Evolutionary conservation across 2,329 filamentous ascomycete genomes (phyloP), one percentile per base, ranked within the genome.

Genomic region (Albophoma yamanashiensis): DNA sequence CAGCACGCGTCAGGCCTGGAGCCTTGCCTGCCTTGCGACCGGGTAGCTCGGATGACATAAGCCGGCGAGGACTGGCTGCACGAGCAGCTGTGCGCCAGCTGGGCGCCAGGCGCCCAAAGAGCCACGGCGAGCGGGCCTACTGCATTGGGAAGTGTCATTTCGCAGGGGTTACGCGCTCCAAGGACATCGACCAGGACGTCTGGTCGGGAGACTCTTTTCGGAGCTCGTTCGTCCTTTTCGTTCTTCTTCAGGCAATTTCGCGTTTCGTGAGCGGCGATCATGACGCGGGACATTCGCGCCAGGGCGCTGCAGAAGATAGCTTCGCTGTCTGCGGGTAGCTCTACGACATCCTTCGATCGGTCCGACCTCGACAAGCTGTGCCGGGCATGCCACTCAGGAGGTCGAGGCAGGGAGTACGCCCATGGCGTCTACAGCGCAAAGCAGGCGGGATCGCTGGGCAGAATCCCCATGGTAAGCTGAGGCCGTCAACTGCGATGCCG

Each of bases 251-350:
- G 50, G 57, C 20, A 12, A 27, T 6, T 52, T 40, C 11, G 55
- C 58, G 59, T 59, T 63, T 27, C 15, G 5, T 15, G 43, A 45
- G n/a, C 40, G 34, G 43, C 25, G 20, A 72, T 59, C 61, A 83
- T 83, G 74, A 74, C 78, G 64, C 78, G 79, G 69, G 78, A 83
- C 67, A 80, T 88, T 63, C 83, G 85, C 69, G 82, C 81, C 64
- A 79, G 79, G 69, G 85, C 85, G 65, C 76, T 88, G 60, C 78
- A 87, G 73, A 87, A 85, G 75, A 86, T 88, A 65, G 85, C 85
- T 50, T 78, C 79, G 55, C 77, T 88, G 59, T 86, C 85, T 17
- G 82, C 84, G 36, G 76, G 79, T 50, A 81, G 76, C 69, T 74
- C 82, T 22, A 72, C 76, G 53, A 75, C 78, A 15, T 76, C 82